Percentiles rank a stretch among this genome's conserved stretches.
Conservation (phyloP, 805 yeast genomes). For the Kregervanrija pseudodelftensis region DNA sequence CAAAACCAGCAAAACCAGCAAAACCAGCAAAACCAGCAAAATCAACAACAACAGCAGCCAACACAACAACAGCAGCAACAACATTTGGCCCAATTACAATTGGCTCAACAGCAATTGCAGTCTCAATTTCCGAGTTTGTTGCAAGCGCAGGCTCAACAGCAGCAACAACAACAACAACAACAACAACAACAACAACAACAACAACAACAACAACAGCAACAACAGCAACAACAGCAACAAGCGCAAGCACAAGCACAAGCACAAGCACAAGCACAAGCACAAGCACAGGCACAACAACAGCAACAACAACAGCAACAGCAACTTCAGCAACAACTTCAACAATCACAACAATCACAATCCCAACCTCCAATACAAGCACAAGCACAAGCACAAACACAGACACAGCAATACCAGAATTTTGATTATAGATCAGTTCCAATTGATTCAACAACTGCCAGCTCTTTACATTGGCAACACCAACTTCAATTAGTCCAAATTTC, state of each 20-base stretch:
- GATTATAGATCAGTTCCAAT: constrained; percentile 19
- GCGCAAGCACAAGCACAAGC: constrained; percentile 15
- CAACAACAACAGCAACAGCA: constrained; percentile 14
- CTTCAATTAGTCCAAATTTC: constrained; percentile 64
- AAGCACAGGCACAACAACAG: constrained; percentile 13
- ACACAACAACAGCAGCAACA: constrained; percentile 2
- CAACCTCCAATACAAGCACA: constrained; percentile 15
- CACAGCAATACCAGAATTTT: constrained; percentile 12
- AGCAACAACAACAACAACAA: constrained; percentile 16
- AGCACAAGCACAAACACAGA: constrained; percentile 27
- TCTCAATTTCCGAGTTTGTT: too few species aligned
- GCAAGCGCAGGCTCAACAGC: constrained; percentile 16
- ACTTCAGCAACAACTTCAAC: constrained; percentile 19
- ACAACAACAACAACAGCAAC: constrained; percentile 18
- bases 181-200: constrained; percentile 9
- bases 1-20: constrained; percentile 13
- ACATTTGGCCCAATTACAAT: neutral
- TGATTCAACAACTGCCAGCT: constrained; percentile 29
- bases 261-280: constrained; percentile 15
- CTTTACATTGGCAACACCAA: constrained; percentile 74
- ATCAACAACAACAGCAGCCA: constrained; percentile 13
- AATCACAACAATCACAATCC: constrained; percentile 17
- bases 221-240: constrained; percentile 17
- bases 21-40: constrained; percentile 19
- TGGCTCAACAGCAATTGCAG: constrained; percentile 9